Conservation (phyloP, 169 alveolate genomes). For the Plasmodium gaboni region DNA sequence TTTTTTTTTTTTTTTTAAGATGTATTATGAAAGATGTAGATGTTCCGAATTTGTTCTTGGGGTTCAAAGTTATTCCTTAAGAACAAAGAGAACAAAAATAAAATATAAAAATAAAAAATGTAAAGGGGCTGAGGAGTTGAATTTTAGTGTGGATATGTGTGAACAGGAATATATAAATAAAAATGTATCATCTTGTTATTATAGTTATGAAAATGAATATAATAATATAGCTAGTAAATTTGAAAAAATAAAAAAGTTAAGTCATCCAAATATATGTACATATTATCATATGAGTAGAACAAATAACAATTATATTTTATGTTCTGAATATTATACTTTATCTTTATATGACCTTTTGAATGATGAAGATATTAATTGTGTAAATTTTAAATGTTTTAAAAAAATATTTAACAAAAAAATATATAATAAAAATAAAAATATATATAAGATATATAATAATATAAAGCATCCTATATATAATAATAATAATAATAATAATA, state of each 20-base stretch:
- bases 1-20: background rate
- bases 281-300: slow-evolving; percentile 35
- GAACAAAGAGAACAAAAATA: background rate
- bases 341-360: slow-evolving; percentile 39
- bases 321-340: slow-evolving; percentile 39
- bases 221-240: slow-evolving; percentile 30
- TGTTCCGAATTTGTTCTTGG: slow-evolving; percentile 66
- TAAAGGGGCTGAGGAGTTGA: background rate
- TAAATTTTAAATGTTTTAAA: slow-evolving; percentile 23
- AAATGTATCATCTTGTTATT: background rate
- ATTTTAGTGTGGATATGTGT: background rate
- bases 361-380: slow-evolving; percentile 11
- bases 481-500: background rate
- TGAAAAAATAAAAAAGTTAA: slow-evolving; percentile 40
- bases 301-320: slow-evolving; percentile 22
- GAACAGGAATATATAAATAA: too few species aligned
- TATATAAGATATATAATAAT: too few species aligned
- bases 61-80: slow-evolving; percentile 43
- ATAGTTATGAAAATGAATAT: slow-evolving; percentile 16
- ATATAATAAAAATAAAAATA: background rate
- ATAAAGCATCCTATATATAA: too few species aligned
- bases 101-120: background rate
- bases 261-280: slow-evolving; percentile 60
- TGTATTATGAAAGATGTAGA: slow-evolving; percentile 32
- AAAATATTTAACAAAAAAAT: background rate